These are phyloP conservation scores for Leptographium wingfieldii DNA, from an alignment of 2,329 filamentous ascomycete genomes.

Conservation along the genomic window DNA sequence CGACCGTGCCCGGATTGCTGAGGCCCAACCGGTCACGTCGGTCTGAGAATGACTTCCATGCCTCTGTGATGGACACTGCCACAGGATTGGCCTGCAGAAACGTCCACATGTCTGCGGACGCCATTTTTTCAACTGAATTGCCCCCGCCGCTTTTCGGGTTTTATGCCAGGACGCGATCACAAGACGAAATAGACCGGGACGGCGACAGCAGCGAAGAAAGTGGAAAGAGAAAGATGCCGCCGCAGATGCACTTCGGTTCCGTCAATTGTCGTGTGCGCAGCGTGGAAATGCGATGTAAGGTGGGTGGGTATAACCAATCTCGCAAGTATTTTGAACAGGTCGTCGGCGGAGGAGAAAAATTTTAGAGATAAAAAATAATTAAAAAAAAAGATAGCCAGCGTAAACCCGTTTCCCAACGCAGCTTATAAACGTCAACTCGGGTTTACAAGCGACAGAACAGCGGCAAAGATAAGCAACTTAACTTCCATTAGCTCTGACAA, in stretches of 20 bases:
- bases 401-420: neutral
- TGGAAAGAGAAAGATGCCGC: no score
- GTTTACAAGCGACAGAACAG: neutral
- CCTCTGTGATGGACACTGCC: slow-evolving; percentile 57
- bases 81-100: slow-evolving; percentile 66
- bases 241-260: neutral
- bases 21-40: slow-evolving; percentile 80
- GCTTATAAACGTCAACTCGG: neutral
- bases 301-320: neutral
- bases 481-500: neutral
- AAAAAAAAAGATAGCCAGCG: neutral
- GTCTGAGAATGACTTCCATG: slow-evolving; percentile 69
- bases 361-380: slow-evolving; percentile 1
- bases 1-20: slow-evolving; percentile 83
- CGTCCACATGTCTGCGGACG: slow-evolving; percentile 39
- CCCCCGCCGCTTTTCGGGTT: neutral
- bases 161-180: neutral
- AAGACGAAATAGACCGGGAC: neutral
- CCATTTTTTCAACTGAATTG: slow-evolving; percentile 26
- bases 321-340: neutral
- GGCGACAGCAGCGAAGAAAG: neutral
- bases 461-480: neutral
- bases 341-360: slow-evolving; percentile 3
- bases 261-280: neutral
- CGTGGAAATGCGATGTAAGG: neutral